Base-by-base conservation (phyloP, 1,284 basidiomycete genomes). In the Sporisorium graminicola region DNA sequence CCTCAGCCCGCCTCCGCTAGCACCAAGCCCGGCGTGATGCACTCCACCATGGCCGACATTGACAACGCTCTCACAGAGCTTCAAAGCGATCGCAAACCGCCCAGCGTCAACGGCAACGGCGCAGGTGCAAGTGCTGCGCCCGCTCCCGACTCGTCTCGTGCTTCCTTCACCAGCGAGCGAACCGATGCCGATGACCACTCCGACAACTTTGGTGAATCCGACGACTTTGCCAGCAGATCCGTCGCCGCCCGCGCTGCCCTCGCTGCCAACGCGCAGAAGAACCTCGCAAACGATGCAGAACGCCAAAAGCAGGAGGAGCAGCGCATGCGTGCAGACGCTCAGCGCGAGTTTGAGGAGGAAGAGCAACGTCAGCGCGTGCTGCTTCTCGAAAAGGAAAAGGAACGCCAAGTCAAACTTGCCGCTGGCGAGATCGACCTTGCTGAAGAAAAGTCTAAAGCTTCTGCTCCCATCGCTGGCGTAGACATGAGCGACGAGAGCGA, bases 401-500 rank as follows among this genome's bases (percentile, higher is more conserved):
- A 82, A 55, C 63, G 80, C 7, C 71, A 81, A 51, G 62, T 56
- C 13, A 70, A 74, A 31, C 22, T 77, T 18, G 79, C 77, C 6
- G 67, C 78, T 20, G 80, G 80, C 37, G 53, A 70, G 29, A 29
- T 82, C 16, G 50, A 74, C 43, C 62, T 42, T 6, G 33, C 40
- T 16, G 66, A 70, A 16, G 72, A 78, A 18, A 70, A 70, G 40
- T 43, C 74, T 20, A 82, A 79, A 52, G 55, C 67, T 5, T 72
- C 77, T 9, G 77, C 77, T n/a, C 79, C 82, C 24, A 77, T 84
- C 50, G 77, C 75, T 14, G 79, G 79, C 50, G 72, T 85, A 33
- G 82, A 83, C 27, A 82, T 83, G 79, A 81, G 80, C 65, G 83
- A 84, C 65, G 83, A 82, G 63, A 81, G 80, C 58, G 83, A 83